Conservation (phyloP, 768 basidiomycete species). For the Tephrocybe sp. region DNA sequence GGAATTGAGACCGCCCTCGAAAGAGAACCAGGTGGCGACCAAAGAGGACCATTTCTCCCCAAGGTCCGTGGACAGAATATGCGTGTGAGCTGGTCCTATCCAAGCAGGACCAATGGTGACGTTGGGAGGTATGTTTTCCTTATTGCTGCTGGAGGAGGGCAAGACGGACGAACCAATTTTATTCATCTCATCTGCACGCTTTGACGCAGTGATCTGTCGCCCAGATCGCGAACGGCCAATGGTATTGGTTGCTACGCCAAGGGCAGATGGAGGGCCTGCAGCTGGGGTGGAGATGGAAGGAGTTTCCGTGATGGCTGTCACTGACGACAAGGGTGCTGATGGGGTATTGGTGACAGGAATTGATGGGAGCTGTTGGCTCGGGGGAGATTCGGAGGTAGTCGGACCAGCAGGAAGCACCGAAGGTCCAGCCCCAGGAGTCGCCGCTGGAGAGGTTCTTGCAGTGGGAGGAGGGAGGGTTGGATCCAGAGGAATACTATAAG, state of each 20-base stretch:
- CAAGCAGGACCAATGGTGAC: not conserved
- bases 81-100: not conserved
- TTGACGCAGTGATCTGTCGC: not conserved
- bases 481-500: too few species aligned
- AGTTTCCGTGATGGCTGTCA: too few species aligned
- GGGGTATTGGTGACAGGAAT: too few species aligned
- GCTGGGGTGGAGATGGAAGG: too few species aligned
- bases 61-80: conserved; percentile 9
- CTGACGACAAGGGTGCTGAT: too few species aligned
- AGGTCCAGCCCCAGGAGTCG: too few species aligned
- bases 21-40: conserved; percentile 5
- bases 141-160: not conserved
- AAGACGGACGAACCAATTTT: conserved; percentile 7
- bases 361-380: too few species aligned
- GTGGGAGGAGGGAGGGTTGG: too few species aligned
- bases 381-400: too few species aligned
- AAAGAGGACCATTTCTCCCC: conserved; percentile 5
- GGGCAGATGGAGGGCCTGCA: not conserved
- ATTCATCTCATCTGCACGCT: conserved; percentile 6
- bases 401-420: too few species aligned
- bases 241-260: not conserved
- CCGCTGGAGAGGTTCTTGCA: too few species aligned
- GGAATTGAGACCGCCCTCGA: not conserved
- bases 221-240: not conserved
- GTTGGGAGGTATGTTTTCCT: conserved; percentile 7